Conservation (phyloP, 2,329 filamentous ascomycete species). For the Tolypocladium album region DNA sequence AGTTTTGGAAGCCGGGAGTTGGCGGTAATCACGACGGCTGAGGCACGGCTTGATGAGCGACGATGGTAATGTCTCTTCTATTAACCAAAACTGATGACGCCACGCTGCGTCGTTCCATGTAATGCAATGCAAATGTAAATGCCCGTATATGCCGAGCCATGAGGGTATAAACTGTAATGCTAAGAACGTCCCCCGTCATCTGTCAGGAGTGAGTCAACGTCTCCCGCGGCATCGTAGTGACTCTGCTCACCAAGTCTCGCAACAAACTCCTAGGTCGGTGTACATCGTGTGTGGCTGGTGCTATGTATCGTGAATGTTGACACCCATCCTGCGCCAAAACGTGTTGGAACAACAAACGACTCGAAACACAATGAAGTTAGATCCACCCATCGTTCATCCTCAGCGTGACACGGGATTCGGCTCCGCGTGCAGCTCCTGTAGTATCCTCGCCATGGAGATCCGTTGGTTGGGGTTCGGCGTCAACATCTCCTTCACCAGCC, state of each 20-base stretch:
- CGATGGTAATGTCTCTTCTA: background rate
- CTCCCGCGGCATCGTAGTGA: background rate
- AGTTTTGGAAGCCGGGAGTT: background rate
- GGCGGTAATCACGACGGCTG: background rate
- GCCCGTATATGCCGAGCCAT: background rate
- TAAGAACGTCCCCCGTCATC: background rate
- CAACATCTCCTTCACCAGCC: slow-evolving; percentile 43
- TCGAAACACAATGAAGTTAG: background rate
- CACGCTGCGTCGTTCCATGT: background rate
- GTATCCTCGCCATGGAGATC: slow-evolving; percentile 42
- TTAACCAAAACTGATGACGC: background rate
- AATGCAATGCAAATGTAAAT: background rate
- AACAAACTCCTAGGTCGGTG: background rate
- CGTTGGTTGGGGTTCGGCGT: slow-evolving; percentile 38
- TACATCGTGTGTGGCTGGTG: background rate
- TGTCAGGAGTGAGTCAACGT: background rate
- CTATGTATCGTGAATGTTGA: background rate
- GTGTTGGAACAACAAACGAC: background rate
- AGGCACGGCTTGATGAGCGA: background rate
- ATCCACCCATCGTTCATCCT: background rate
- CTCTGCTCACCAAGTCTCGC: background rate
- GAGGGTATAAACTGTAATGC: background rate
- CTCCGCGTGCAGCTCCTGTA: slow-evolving; percentile 30
- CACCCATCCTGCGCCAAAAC: background rate
- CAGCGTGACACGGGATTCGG: slow-evolving; percentile 6